Base-by-base conservation (phyloP, 2,329 filamentous ascomycete species). In the Hypoxylon sp. region DNA sequence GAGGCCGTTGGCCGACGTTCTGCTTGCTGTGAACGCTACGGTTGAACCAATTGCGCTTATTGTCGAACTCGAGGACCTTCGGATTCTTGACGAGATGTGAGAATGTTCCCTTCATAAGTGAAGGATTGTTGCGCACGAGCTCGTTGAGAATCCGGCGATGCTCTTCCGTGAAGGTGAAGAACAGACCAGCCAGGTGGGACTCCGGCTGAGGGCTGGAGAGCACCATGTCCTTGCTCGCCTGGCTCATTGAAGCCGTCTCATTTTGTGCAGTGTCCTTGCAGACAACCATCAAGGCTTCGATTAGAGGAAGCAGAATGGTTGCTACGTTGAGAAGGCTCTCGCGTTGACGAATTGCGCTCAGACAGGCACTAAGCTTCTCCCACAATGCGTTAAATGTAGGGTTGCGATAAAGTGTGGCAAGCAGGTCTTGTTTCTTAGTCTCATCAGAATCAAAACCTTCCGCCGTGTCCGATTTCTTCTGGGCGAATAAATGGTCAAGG, bases 31-130 rank as follows among this genome's bases (percentile, higher is more conserved):
- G 96, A 10, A 99, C 91, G 76, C 94, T 95, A 68, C 96, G 92
- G 79, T 90, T 98, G 85, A 99, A 99, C 86, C 97, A 99, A 82
- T 97, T 98, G 76, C 96, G 94, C 85, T 99, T 99, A 84, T 99
- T 99, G 83, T 99, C 96, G 77, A 99, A 99, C 78, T 99, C 96
- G 11, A 99, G 85, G 2, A 99, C 97, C 86, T 98, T 99, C 27
- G 96, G 97, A 78, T 99, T 99, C 85, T 97, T 98, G 70, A 98
- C 96, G 53, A 99, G 84, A 14, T 99, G 86, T 10, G 95, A 95
- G 82, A 99, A 98, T 2, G 95, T 98, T 59, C 96, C 96, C 66
- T 95, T 98, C 97, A 99, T 99, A 71, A 99, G 89, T 80, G 97
- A 97, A 31, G 97, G 96, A 73, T 97, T 98, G 77, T 97, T 94